These are phyloP conservation scores for Flaveria ramosissima DNA, from an alignment of 129 eudicot species.

Conservation along the genomic window DNA sequence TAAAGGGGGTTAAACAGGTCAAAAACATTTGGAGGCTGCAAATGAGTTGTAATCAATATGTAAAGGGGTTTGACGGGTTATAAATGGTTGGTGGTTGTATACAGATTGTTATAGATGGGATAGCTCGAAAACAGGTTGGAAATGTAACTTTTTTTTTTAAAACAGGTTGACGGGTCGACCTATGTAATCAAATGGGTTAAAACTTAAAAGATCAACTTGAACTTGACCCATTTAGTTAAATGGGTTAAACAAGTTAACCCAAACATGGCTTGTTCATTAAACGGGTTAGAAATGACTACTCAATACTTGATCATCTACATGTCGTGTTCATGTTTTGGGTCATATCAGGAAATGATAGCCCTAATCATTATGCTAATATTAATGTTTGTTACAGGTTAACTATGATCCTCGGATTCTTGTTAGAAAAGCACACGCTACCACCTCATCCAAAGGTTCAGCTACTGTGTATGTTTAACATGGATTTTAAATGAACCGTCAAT, in stretches of 20 bases:
- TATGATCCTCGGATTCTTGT: constrained; percentile 75
- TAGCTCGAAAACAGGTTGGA: neutral
- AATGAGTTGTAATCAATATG: neutral
- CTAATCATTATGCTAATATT: neutral
- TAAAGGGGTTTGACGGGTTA: neutral
- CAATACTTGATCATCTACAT: neutral
- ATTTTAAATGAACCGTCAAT: constrained; percentile 9
- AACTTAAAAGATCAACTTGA: no score
- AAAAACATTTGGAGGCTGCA: neutral
- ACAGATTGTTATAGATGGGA: neutral
- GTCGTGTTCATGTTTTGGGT: neutral
- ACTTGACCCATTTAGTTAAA: no score
- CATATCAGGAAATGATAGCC: neutral
- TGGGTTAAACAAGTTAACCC: neutral
- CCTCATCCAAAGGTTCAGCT: constrained; percentile 88
- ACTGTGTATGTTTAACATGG: constrained; percentile 74
- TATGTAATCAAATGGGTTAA: no score
- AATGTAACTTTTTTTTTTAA: neutral
- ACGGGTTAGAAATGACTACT: neutral
- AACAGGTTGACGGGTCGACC: no score
- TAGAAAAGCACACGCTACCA: constrained; percentile 88
- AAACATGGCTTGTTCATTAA: neutral
- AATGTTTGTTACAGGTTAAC: constrained; percentile 50
- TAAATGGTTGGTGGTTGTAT: neutral
- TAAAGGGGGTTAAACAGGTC: neutral